Percentiles rank a stretch among this genome's conserved stretches.
phyloP scores from a whole-genome alignment of 2,329 filamentous ascomycete genomes.

The Talaromyces verruculosus region DNA sequence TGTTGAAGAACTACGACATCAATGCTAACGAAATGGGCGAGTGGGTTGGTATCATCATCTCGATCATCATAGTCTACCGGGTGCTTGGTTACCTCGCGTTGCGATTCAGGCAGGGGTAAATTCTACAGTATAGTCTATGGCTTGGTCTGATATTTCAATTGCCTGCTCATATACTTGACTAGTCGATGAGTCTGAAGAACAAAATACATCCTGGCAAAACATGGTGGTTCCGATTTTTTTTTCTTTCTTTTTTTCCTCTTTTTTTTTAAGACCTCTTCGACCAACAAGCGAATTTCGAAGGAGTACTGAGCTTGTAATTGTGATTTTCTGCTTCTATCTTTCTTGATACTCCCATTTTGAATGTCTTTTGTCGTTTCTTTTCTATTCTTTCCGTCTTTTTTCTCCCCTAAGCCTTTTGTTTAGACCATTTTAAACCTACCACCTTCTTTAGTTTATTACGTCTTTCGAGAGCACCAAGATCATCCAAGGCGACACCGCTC shows the following conservation, averaged over 20 bases:
- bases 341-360: neutral
- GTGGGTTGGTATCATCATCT: constrained; percentile 75
- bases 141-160: neutral
- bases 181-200: neutral
- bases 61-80: constrained; percentile 72
- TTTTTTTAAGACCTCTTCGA: neutral
- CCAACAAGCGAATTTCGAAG: neutral
- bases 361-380: neutral
- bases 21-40: constrained; percentile 44
- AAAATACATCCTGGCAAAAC: neutral
- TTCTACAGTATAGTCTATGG: neutral
- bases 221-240: neutral
- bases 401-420: neutral
- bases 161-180: neutral
- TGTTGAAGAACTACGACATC: constrained; percentile 65
- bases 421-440: neutral
- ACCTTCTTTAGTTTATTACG: neutral
- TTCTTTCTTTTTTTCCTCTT: neutral
- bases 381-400: neutral
- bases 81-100: constrained; percentile 55
- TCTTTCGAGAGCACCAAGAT: neutral
- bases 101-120: neutral
- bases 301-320: neutral
- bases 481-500: neutral
- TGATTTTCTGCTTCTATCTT: neutral